These are phyloP conservation scores for Prunella vulgaris DNA, from an alignment of 257 asterid genomes.

Conservation along the genomic window DNA sequence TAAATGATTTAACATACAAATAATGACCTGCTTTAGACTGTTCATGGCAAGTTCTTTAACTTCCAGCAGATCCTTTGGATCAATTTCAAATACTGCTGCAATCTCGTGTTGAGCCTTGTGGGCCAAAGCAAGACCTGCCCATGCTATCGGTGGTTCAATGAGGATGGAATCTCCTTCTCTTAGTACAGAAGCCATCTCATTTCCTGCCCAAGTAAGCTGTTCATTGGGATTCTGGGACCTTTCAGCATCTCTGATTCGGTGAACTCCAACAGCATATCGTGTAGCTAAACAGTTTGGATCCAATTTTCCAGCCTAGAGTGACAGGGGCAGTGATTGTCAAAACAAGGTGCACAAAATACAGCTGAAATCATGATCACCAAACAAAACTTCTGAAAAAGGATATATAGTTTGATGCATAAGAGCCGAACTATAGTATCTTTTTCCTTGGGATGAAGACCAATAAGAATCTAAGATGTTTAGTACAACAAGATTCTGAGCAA, in stretches of 20 bases:
- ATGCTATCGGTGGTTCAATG: constrained; percentile 78
- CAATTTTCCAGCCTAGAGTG: constrained; percentile 77
- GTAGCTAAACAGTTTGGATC: constrained; percentile 98
- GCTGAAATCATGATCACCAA: constrained; percentile 4
- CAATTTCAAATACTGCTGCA: constrained; percentile 82
- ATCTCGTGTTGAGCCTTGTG: constrained; percentile 97
- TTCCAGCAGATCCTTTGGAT: constrained; percentile 63
- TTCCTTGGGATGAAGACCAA: background rate
- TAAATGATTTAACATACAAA: constrained; percentile 2
- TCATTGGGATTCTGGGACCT: constrained; percentile 89
- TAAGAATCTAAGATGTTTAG: background rate
- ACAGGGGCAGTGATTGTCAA: constrained; percentile 16
- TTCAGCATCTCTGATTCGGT: constrained; percentile 92
- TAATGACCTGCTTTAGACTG: constrained; percentile 82
- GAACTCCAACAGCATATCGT: constrained; percentile 87
- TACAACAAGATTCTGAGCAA: background rate
- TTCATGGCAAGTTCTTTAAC: constrained; percentile 75
- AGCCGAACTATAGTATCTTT: background rate
- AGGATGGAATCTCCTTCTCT: constrained; percentile 80
- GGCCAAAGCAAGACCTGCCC: constrained; percentile 96
- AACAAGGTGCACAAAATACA: constrained; percentile 9
- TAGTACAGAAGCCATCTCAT: constrained; percentile 93
- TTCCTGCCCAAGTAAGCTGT: constrained; percentile 96
- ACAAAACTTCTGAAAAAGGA: background rate
- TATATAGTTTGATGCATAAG: background rate